These are phyloP conservation scores for Suzukiozyma palmioleophila DNA, from an alignment of 1,139 yeast species.

Conservation along the genomic window DNA sequence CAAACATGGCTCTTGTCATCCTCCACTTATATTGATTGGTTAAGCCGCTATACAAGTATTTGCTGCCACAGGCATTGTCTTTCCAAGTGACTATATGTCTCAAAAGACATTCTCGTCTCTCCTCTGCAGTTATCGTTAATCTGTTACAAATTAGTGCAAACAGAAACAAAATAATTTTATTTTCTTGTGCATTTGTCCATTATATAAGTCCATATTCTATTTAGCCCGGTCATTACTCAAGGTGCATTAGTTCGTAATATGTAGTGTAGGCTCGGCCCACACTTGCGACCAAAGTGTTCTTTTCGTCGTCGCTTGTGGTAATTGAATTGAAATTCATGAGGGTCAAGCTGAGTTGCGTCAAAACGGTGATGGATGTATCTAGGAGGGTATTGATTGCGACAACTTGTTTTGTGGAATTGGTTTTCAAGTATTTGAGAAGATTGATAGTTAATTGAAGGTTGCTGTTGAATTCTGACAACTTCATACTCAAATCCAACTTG, in stretches of 20 bases:
- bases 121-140: too few relatives aligned
- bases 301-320: slow-evolving; percentile 5
- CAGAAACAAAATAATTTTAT: too few relatives aligned
- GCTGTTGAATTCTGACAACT: slow-evolving; percentile 24
- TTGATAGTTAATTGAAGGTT: slow-evolving; percentile 30
- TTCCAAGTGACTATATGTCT: too few relatives aligned
- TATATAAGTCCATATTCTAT: background rate
- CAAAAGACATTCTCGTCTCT: too few relatives aligned
- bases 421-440: slow-evolving; percentile 14
- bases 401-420: background rate
- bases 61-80: too few relatives aligned
- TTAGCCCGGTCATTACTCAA: background rate
- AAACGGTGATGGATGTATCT: background rate
- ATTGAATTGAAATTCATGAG: slow-evolving; percentile 6
- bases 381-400: background rate
- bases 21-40: too few relatives aligned
- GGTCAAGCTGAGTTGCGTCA: slow-evolving; percentile 4
- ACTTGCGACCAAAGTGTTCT: background rate
- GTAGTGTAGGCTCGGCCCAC: too few relatives aligned
- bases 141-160: too few relatives aligned
- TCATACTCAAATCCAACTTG: slow-evolving; percentile 11
- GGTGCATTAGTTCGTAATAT: too few relatives aligned
- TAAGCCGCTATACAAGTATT: too few relatives aligned
- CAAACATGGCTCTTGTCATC: too few relatives aligned
- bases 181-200: background rate